phyloP scores from a whole-genome alignment of 2,329 filamentous ascomycete species.

The Nigrospora osmanthi region DNA sequence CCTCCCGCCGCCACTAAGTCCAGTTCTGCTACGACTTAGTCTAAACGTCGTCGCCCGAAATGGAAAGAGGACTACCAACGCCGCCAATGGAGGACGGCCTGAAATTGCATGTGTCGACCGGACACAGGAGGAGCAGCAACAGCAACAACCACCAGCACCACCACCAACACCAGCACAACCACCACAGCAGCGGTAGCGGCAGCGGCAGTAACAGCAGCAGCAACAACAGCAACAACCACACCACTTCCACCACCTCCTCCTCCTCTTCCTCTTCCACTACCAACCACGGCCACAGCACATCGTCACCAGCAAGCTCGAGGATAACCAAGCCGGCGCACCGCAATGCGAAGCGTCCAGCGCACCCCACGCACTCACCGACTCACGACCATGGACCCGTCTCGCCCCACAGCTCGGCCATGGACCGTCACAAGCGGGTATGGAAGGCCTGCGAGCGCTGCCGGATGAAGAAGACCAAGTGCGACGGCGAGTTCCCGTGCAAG shows the following conservation, averaged over 20 bases:
- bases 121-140: conserved; percentile 11
- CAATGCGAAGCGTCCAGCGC: conserved; percentile 40
- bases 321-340: conserved; percentile 42
- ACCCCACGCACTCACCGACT: conserved; percentile 24
- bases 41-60: conserved; percentile 21
- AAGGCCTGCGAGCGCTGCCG: conserved; percentile 60
- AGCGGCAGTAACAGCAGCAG: too few species aligned
- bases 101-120: conserved; percentile 11
- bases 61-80: conserved; percentile 44
- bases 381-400: conserved; percentile 30
- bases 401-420: conserved; percentile 28
- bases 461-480: conserved; percentile 66
- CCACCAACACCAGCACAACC: too few species aligned
- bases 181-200: too few species aligned
- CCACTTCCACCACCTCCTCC: not conserved
- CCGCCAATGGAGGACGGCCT: conserved; percentile 36
- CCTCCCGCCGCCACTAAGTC: conserved; percentile 1
- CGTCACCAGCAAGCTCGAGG: conserved; percentile 25
- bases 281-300: not conserved
- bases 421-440: conserved; percentile 58
- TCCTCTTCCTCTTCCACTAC: too few species aligned
- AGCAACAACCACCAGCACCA: too few species aligned
- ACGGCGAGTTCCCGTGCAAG: conserved; percentile 60
- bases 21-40: not conserved
- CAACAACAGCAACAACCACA: too few species aligned